Base-by-base conservation (phyloP, 2,329 filamentous ascomycete genomes). In the Thermomyces lanuginosus region DNA sequence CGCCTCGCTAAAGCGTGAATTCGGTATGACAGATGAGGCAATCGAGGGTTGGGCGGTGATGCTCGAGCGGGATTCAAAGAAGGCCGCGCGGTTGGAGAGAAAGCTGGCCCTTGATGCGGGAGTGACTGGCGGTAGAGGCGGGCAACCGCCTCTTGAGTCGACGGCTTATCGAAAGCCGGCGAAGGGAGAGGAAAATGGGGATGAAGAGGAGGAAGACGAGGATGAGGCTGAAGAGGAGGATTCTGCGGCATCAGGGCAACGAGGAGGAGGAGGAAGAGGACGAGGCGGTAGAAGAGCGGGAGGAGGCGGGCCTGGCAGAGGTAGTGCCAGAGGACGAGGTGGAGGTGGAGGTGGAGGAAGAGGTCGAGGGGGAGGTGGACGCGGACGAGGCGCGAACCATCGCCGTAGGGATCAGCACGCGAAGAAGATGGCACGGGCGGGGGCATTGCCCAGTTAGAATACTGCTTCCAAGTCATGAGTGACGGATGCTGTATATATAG, bases 31-130 rank as follows among this genome's bases (percentile, higher is more conserved):
- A 0, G 84, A 95, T 40, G 86, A 95, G 52, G 74, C 77, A 2
- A 76, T 98, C 17, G 89, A 95, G 52, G 89, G 89, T 4, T 98
- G 86, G 84, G 81, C 69, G 0, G 58, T 92, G 25, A 92, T 95
- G 80, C 55, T 93, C 5, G 58, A 61, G 8, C 67, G 84, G 16
- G 76, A 86, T 40, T 66, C 78, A 1, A 67, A 69, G 41, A 66
- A 75, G 33, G 59, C 76, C 47, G 67, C 69, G 30, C 64, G 68
- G 30, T 55, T 95, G 22, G 80, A 92, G 51, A 64, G 64, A 26
- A 76, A 72, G 43, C 77, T 75, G 41, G 64, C 65, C 7, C 60
- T 66, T 10, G 80, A 78, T 36, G 59, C 61, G 8, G 78, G 77
- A 2, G 53, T 39, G n/a, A 23, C 30, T 21, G 41, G 39, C 10